Evolutionary conservation across 2,329 filamentous ascomycete species (phyloP), one percentile per base, ranked within the genome.

Genomic region (Colletotrichum sp.): DNA sequence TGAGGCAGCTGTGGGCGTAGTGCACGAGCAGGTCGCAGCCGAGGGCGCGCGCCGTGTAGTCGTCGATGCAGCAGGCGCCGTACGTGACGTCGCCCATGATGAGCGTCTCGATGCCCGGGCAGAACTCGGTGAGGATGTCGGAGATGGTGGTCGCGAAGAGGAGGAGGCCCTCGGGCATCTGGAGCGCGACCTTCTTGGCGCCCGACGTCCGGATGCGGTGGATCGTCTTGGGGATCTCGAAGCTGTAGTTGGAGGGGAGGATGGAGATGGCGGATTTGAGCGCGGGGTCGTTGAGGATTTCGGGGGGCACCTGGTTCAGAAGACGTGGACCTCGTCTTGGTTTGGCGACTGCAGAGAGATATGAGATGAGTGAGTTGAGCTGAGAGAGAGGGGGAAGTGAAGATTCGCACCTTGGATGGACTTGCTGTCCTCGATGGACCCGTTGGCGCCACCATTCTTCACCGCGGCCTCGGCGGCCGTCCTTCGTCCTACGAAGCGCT

Each of bases 81-180:
- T 99, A 99, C 1, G 97, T 99, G 59, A 99, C 97, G 83, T 99
- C 97, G 77, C 97, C 97, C 97, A 99, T 99, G 84, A 99, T 99
- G 70, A 99, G 89, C 3, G 96, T 99, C 83, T 98, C 95, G 55
- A 94, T 94, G 2, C 94, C 96, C 0, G 95, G 94, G 82, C 97
- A 99, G 87, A 99, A 99, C 82, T 96, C 94, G 1, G 94, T 95
- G 64, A 99, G 88, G 80, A 99, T 99, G 83, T 99, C 97, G 5
- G 97, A 98, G 79, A 99, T 96, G 43, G 97, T 99, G 30, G 97
- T 99, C 26, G 97, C 97, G 83, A 99, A 99, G 72, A 99, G 89
- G 32, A 99, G 91, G 3, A 99, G 90, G 2, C 97, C 97, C 85
- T 99, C 98, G 7, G 97, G 97, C 89, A 99, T 97, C 85, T 99